Percentiles rank a stretch among this genome's conserved stretches.
phyloP scores from a whole-genome alignment of 768 basidiomycete genomes.

The Dioszegia hungarica region DNA sequence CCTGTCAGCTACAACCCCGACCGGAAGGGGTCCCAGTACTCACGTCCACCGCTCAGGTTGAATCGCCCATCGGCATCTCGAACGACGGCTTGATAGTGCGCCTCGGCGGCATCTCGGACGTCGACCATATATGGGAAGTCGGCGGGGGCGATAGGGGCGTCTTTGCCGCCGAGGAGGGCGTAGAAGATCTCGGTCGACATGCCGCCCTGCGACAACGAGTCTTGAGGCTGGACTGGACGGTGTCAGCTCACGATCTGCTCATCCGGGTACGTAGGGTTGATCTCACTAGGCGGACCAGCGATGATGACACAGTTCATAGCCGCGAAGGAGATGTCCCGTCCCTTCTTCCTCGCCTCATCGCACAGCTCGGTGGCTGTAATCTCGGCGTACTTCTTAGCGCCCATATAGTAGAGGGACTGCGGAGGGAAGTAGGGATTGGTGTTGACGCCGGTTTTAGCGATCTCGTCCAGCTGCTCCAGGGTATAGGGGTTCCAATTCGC shows the following conservation, averaged over 20 bases:
- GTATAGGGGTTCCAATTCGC: constrained; percentile 39
- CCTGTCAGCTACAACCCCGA: background rate
- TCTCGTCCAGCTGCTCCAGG: constrained; percentile 25
- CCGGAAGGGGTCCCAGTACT: constrained; percentile 8
- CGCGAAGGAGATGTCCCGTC: constrained; percentile 18
- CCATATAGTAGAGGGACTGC: constrained; percentile 15
- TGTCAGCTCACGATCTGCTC: too few species aligned
- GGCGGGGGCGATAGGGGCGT: constrained; percentile 8
- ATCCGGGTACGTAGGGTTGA: too few species aligned
- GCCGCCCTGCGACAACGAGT: constrained; percentile 12
- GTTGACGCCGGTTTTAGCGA: constrained; percentile 5
- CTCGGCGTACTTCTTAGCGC: constrained; percentile 39
- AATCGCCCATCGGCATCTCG: constrained; percentile 24
- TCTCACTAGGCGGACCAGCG: constrained; percentile 18
- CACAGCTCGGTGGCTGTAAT: constrained; percentile 27
- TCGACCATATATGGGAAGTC: constrained; percentile 18
- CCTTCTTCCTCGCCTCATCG: constrained; percentile 10
- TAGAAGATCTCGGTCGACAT: constrained; percentile 22
- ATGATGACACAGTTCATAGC: constrained; percentile 28
- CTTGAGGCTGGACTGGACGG: constrained; percentile 19
- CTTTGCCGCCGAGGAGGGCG: constrained; percentile 11
- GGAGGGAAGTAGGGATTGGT: background rate
- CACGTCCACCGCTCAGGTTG: constrained; percentile 21
- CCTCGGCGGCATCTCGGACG: constrained; percentile 32
- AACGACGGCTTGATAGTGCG: constrained; percentile 27